phyloP scores from a whole-genome alignment of 2,329 filamentous ascomycete species.

The Ophiostoma novo-ulmi region DNA sequence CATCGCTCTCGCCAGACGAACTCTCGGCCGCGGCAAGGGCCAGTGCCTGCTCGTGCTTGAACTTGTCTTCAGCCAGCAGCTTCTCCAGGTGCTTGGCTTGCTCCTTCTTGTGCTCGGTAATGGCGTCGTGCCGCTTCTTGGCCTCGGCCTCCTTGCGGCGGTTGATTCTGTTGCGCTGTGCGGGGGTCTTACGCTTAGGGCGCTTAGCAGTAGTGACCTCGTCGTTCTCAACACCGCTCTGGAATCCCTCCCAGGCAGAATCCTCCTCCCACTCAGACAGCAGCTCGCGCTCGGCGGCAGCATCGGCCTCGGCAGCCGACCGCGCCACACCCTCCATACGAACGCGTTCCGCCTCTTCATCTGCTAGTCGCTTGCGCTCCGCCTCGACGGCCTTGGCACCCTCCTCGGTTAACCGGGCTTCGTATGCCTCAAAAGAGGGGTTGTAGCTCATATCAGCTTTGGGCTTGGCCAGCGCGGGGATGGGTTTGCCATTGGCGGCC shows the following conservation, averaged over 20 bases:
- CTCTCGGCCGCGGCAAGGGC: slow-evolving; percentile 43
- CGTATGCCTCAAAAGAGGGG: slow-evolving; percentile 80
- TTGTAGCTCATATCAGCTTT: slow-evolving; percentile 88
- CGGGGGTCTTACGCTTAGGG: slow-evolving; percentile 76
- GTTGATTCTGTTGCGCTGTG: slow-evolving; percentile 82
- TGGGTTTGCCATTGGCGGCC: slow-evolving; percentile 70
- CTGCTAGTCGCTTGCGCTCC: slow-evolving; percentile 67
- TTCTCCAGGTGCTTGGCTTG: slow-evolving; percentile 68
- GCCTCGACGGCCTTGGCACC: slow-evolving; percentile 72
- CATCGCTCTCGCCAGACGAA: slow-evolving; percentile 44
- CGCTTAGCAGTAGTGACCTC: slow-evolving; percentile 57
- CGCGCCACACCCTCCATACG: slow-evolving; percentile 62
- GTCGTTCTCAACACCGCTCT: slow-evolving; percentile 70
- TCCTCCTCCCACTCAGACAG: slow-evolving; percentile 76
- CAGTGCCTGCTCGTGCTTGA: slow-evolving; percentile 51
- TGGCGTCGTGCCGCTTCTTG: slow-evolving; percentile 66
- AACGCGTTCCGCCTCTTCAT: slow-evolving; percentile 61
- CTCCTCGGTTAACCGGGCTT: slow-evolving; percentile 66
- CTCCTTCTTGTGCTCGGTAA: slow-evolving; percentile 65
- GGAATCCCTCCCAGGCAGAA: slow-evolving; percentile 83
- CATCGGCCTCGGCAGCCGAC: slow-evolving; percentile 69
- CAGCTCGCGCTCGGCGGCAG: slow-evolving; percentile 61
- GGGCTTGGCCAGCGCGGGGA: slow-evolving; percentile 75
- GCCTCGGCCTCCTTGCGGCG: slow-evolving; percentile 83
- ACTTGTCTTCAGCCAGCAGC: slow-evolving; percentile 62